These are phyloP conservation scores for Candida argentea DNA, from an alignment of 805 yeast species.

Conservation along the genomic window DNA sequence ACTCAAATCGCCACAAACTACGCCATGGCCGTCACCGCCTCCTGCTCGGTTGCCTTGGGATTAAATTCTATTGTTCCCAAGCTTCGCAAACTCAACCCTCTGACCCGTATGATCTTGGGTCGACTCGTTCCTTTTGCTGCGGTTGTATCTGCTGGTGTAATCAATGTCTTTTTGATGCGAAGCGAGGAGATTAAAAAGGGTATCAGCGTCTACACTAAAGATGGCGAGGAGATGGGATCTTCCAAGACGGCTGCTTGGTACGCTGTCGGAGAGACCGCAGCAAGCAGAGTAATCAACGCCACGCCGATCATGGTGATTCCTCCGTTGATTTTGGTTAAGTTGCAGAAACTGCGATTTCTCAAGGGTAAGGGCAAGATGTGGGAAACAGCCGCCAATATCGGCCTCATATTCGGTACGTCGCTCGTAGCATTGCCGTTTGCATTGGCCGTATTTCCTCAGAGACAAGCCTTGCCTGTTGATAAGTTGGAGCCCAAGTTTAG, in stretches of 20 bases:
- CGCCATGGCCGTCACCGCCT: slow-evolving; percentile 82
- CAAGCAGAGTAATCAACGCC: slow-evolving; percentile 89
- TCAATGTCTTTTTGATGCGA: slow-evolving; percentile 94
- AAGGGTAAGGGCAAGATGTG: slow-evolving; percentile 56
- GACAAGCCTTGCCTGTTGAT: slow-evolving; percentile 48
- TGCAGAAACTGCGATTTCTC: slow-evolving; percentile 58
- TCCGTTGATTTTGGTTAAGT: slow-evolving; percentile 68
- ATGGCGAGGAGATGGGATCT: slow-evolving; percentile 50
- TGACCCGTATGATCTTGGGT: slow-evolving; percentile 60
- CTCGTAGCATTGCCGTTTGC: slow-evolving; percentile 90
- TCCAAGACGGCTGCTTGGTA: slow-evolving; percentile 81
- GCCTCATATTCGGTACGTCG: slow-evolving; percentile 76
- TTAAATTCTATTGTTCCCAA: slow-evolving; percentile 86
- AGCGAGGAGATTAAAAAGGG: slow-evolving; percentile 87
- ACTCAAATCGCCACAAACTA: slow-evolving; percentile 71
- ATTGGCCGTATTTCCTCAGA: slow-evolving; percentile 90
- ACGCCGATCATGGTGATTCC: slow-evolving; percentile 98
- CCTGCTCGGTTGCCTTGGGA: slow-evolving; percentile 93
- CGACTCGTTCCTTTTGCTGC: slow-evolving; percentile 98
- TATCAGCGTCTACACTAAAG: slow-evolving; percentile 56
- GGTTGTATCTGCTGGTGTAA: slow-evolving; percentile 93
- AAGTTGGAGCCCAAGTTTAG: slow-evolving; percentile 58
- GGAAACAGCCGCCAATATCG: slow-evolving; percentile 70
- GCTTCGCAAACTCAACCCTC: slow-evolving; percentile 58
- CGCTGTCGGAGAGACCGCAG: slow-evolving; percentile 97